Evolutionary conservation across 2,329 filamentous ascomycete species (phyloP), one percentile per base, ranked within the genome.

Genomic region (Zymoseptoria tritici): DNA sequence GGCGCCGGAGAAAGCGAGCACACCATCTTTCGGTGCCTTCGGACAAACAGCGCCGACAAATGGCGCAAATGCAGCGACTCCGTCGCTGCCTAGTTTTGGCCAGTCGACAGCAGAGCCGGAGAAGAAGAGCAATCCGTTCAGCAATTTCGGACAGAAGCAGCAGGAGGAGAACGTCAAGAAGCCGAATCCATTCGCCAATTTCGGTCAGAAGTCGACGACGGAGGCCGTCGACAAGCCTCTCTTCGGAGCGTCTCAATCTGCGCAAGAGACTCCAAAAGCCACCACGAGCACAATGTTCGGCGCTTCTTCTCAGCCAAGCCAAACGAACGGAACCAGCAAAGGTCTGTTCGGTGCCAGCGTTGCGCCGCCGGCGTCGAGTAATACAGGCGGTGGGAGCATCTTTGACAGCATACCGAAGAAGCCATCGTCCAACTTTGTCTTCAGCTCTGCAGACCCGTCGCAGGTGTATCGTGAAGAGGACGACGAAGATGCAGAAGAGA

Each of bases 331-430:
- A 21, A 53, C 57, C 42, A 54, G 42, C 51, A 62, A 55, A 9
- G 64, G 64, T 24, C 56, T 66, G 3, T 66, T 66, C 46, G 64
- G 64, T 21, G 24, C 62, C 9, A 60, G 59, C 50, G 24, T 21
- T 22, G 19, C 54, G 19, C 16, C 46, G 19, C 29, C 59, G 5
- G 49, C 55, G 22, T 46, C 29, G n/a, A 16, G 36, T 7, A 29
- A 16, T 2, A 24, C 46, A 21, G 11, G 55, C 42, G 42, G 56
- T 13, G 60, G 56, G 42, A 66, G 64, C 55, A 54, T 66, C 16
- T 63, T 66, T 29, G 60, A 64, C 51, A 62, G 55, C 29, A 49
- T 61, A 3, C 60, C 64, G 3, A 61, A 64, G 55, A 61, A 59
- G 36, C 56, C 57, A 24, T 49, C 56, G 9, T 58, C 60, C 3